These are phyloP conservation scores for Zymoseptoria passerinii DNA, from an alignment of 2,329 filamentous ascomycete genomes.

Conservation along the genomic window DNA sequence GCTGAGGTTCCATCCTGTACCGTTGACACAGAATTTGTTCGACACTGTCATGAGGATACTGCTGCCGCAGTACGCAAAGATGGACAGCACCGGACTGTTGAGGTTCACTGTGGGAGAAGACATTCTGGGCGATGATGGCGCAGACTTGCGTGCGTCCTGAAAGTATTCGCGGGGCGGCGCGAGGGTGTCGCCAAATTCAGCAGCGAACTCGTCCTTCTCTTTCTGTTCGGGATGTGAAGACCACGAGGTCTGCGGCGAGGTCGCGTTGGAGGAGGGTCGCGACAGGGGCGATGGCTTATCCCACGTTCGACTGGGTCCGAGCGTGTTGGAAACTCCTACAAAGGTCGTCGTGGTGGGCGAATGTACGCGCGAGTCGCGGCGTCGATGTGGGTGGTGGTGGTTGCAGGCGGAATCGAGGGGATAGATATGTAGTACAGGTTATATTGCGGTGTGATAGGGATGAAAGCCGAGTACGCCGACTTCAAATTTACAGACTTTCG, in stretches of 20 bases:
- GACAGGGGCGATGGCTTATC: slow-evolving; percentile 18
- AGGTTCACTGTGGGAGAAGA: slow-evolving; percentile 36
- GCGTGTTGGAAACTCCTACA: slow-evolving; percentile 23
- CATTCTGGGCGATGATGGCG: slow-evolving; percentile 38
- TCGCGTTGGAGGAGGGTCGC: slow-evolving; percentile 4
- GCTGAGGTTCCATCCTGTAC: slow-evolving; percentile 85
- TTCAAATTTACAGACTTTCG: too few relatives aligned
- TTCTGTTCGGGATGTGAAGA: slow-evolving; percentile 68
- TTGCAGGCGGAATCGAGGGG: neutral
- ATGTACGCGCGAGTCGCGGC: slow-evolving; percentile 10
- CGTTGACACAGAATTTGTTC: slow-evolving; percentile 97
- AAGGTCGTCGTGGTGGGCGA: slow-evolving; percentile 25
- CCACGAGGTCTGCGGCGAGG: slow-evolving; percentile 21
- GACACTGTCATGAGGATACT: slow-evolving; percentile 99
- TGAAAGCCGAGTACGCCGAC: neutral
- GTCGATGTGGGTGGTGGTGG: neutral
- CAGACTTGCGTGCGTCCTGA: neutral
- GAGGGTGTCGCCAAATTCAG: slow-evolving; percentile 57
- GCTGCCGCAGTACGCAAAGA: slow-evolving; percentile 83
- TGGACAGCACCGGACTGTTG: slow-evolving; percentile 68
- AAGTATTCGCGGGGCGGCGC: neutral
- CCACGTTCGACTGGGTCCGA: slow-evolving; percentile 18
- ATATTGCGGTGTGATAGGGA: neutral
- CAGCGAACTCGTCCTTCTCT: slow-evolving; percentile 66
- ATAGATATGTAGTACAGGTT: neutral